phyloP scores from a whole-genome alignment of 208 protist genomes.

The Lotmaria passim region DNA sequence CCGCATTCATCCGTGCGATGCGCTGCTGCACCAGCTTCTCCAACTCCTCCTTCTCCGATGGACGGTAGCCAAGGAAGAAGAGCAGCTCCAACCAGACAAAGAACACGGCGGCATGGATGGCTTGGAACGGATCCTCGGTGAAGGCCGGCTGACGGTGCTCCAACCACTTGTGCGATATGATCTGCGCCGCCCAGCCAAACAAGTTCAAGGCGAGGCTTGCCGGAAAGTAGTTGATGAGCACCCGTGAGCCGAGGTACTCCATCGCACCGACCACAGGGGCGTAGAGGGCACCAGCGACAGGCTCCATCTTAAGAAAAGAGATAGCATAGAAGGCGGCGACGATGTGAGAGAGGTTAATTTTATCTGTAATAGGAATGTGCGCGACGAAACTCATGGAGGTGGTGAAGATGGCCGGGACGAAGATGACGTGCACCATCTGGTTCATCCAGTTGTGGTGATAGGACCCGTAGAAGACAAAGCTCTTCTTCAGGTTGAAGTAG shows the following conservation, averaged over 20 bases:
- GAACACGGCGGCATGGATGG: slow-evolving; percentile 64
- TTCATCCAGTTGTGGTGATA: slow-evolving; percentile 75
- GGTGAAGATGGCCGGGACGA: slow-evolving; percentile 77
- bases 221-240: slow-evolving; percentile 33
- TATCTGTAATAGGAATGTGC: slow-evolving; percentile 33
- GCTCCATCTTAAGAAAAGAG: slow-evolving; percentile 71
- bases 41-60: slow-evolving; percentile 52
- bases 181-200: slow-evolving; percentile 59
- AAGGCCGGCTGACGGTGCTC: slow-evolving; percentile 73
- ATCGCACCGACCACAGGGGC: slow-evolving; percentile 47
- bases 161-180: slow-evolving; percentile 62
- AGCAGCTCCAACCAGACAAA: slow-evolving; percentile 84
- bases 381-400: slow-evolving; percentile 58
- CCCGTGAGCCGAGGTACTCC: slow-evolving; percentile 38
- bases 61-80: slow-evolving; percentile 73
- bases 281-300: slow-evolving; percentile 56
- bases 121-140: slow-evolving; percentile 75
- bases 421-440: slow-evolving; percentile 78
- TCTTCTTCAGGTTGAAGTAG: slow-evolving; percentile 66
- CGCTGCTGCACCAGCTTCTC: slow-evolving; percentile 39
- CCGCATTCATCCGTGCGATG: slow-evolving; percentile 38
- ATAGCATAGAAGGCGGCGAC: slow-evolving; percentile 49
- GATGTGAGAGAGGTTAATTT: slow-evolving; percentile 56
- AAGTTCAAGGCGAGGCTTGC: slow-evolving; percentile 49
- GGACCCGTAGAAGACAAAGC: slow-evolving; percentile 73